These are phyloP conservation scores for Stagonosporopsis rhizophila DNA, from an alignment of 2,329 filamentous ascomycete genomes.

Conservation along the genomic window DNA sequence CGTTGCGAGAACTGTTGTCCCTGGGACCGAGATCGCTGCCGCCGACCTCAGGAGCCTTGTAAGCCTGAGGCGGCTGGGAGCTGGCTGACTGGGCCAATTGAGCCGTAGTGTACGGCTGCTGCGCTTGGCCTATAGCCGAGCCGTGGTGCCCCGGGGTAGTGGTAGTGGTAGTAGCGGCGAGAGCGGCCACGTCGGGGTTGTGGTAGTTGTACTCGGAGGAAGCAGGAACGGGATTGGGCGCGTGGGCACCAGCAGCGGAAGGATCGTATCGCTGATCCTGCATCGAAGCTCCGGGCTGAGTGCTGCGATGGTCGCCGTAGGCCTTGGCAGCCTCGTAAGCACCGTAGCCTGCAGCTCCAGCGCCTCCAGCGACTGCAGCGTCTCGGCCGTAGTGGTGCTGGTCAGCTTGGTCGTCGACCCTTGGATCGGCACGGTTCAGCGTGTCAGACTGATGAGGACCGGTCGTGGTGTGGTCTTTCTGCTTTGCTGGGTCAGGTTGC, in stretches of 20 bases:
- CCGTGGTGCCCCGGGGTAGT: not conserved
- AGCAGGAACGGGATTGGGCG: conserved; percentile 27
- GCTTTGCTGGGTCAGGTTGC: conserved; percentile 38
- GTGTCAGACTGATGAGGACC: conserved; percentile 38
- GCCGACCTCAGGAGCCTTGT: conserved; percentile 9
- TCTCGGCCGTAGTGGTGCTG: conserved; percentile 37
- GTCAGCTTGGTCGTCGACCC: conserved; percentile 27
- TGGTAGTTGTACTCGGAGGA: conserved; percentile 30
- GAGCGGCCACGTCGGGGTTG: conserved; percentile 13
- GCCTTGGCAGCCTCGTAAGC: conserved; percentile 42
- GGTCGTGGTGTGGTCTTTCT: conserved; percentile 35
- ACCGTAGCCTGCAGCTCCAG: conserved; percentile 42
- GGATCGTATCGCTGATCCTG: conserved; percentile 43
- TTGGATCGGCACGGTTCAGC: conserved; percentile 38
- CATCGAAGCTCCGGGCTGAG: conserved; percentile 39
- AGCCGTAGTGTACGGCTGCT: conserved; percentile 12
- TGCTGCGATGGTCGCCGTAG: conserved; percentile 41
- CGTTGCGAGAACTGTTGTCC: conserved; percentile 31
- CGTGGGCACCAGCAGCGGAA: conserved; percentile 29
- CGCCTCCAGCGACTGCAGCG: conserved; percentile 39
- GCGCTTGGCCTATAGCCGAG: not conserved
- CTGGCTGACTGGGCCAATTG: conserved; percentile 9
- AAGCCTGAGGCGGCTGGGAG: conserved; percentile 9
- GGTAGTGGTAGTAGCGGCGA: conserved; percentile 10
- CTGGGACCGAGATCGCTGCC: conserved; percentile 7